Base-by-base conservation (phyloP, 208 protist genomes). In the Trichomonas gallinae region DNA sequence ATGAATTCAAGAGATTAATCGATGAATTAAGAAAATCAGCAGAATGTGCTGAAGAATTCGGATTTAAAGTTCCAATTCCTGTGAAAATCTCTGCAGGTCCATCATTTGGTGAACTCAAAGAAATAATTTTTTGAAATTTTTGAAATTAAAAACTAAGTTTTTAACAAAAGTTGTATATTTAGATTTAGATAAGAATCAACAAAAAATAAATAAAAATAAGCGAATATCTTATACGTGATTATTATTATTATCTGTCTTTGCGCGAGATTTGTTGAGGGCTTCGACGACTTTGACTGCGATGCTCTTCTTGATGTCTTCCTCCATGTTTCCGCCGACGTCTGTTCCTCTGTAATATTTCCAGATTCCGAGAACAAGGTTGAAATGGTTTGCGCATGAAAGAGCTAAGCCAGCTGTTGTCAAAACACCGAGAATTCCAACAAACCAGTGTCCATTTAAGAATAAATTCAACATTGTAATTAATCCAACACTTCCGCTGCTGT, bases 401-500 rank as follows among this genome's bases (percentile, higher is more conserved):
- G 23, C 87, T 15, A 93, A 26, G 17, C 23, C 23, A 4, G 6
- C 40, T 48, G 87, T 93, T 34, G 44, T 38, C 8, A 93, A 23
- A 0, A 51, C 38, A 38, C 40, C 42, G 38, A 93, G 26, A 9
- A 93, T 34, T 6, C 87, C 87, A 51, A 93, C 21, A 58, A 93
- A 48, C 15, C 26, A n/a, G 15, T 93, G 40, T n/a, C 87, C 87
- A 10, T 23, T 31, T 0, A 93, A 13, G 31, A 93, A 93, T 15
- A 93, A 93, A 58, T n/a, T 51, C 31, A 93, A 34, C 8, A 38
- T 51, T 51, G 87, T 93, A 38, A 93, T 93, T 51, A 93, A 93
- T 34, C 87, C 87, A 51, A 42, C 42, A 38, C 87, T 93, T 93
- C 87, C 87, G 38, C 87, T 93, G 87, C 87, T 93, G 4, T 93